Conservation (phyloP, 139 green algal genomes). For the Limnomonas spitsbergensis region DNA sequence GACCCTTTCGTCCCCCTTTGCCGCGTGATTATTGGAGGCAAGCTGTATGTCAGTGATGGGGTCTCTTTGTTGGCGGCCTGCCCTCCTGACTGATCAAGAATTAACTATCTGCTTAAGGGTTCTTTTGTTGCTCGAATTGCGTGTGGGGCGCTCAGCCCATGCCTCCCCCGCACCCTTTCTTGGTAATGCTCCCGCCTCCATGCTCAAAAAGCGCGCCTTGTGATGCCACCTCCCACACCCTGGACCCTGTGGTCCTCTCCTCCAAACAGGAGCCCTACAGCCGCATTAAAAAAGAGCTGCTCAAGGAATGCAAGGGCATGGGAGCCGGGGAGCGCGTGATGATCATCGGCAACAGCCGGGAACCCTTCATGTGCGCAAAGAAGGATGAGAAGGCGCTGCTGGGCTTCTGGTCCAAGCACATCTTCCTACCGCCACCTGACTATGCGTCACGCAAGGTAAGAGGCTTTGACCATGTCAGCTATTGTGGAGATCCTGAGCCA, state of each 20-base stretch:
- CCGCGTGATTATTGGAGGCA: no score
- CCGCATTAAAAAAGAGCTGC: constrained; percentile 86
- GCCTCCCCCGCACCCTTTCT: no score
- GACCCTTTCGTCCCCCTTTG: no score
- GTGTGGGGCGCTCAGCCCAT: no score
- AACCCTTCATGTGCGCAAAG: constrained; percentile 71
- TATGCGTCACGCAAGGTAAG: constrained; percentile 67
- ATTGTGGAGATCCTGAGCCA: no score
- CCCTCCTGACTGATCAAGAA: no score
- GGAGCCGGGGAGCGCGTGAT: constrained; percentile 61
- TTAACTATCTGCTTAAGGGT: not conserved
- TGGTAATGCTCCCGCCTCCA: no score
- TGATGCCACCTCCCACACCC: no score
- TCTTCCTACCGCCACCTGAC: constrained; percentile 80
- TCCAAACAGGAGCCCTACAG: constrained; percentile 62
- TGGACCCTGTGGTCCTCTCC: no score
- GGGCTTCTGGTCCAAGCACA: constrained; percentile 72
- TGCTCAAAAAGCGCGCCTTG: no score
- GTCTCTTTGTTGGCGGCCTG: no score
- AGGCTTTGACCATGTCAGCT: not conserved
- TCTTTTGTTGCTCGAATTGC: not conserved
- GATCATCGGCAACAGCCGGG: constrained; percentile 64
- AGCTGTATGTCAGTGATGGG: no score
- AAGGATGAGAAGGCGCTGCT: constrained; percentile 77
- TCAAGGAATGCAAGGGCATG: constrained; percentile 70